These are phyloP conservation scores for Pelomyxa schiedti DNA, from an alignment of 78 protist genomes.

Conservation along the genomic window DNA sequence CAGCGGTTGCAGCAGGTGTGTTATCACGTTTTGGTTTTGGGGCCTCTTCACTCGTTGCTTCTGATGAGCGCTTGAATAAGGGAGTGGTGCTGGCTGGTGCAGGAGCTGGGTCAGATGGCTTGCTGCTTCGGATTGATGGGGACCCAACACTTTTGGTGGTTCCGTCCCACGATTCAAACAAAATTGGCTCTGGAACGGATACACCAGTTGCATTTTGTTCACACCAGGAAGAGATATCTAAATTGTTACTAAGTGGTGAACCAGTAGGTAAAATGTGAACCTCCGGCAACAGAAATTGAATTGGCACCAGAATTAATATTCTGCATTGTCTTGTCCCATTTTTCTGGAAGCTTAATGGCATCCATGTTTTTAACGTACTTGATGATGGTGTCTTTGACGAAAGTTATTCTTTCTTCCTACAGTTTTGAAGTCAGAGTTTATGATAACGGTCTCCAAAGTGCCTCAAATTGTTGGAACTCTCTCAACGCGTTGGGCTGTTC, in stretches of 20 bases:
- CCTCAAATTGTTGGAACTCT: background rate
- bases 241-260: no score
- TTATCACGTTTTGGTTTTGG: no score
- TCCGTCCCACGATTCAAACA: background rate
- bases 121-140: no score
- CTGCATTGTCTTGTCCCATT: background rate
- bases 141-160: no score
- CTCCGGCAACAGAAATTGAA: background rate
- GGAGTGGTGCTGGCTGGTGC: no score
- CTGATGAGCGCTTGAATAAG: no score
- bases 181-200: background rate
- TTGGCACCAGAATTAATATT: background rate
- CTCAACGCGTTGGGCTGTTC: background rate
- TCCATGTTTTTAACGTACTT: background rate
- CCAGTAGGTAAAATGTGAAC: no score
- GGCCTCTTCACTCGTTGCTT: no score
- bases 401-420: background rate
- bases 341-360: background rate
- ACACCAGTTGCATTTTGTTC: background rate
- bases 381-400: background rate
- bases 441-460: no score
- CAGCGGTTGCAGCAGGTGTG: no score
- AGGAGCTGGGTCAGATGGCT: no score
- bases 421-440: no score
- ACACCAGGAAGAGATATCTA: background rate